phyloP scores from a whole-genome alignment of 2,329 filamentous ascomycete genomes.

The Pseudogymnoascus sp. region DNA sequence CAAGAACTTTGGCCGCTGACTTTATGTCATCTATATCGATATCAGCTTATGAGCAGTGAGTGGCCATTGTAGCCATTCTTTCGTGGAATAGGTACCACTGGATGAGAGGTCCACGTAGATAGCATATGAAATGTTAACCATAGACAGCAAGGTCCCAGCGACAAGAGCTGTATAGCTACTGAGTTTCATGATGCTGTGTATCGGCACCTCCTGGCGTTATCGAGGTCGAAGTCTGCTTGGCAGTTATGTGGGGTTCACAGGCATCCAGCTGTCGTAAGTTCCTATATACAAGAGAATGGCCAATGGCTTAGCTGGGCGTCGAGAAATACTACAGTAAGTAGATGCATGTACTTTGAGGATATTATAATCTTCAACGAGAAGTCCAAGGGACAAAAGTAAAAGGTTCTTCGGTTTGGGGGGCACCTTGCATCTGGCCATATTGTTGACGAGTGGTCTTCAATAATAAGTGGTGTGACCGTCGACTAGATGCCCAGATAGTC shows the following conservation, averaged over 20 bases:
- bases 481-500: not conserved
- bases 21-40: slow-evolving; percentile 28
- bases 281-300: not conserved
- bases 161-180: not conserved
- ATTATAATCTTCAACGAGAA: not conserved
- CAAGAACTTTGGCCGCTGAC: slow-evolving; percentile 27
- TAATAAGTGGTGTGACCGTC: not conserved
- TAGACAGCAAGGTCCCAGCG: not conserved
- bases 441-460: not conserved
- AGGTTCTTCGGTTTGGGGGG: not conserved
- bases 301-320: not conserved
- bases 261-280: not conserved
- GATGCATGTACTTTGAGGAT: not conserved
- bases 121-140: not conserved
- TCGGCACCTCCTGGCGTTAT: not conserved
- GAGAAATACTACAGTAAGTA: not conserved
- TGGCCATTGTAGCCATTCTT: not conserved
- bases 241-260: not conserved
- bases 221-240: not conserved
- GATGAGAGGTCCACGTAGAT: not conserved
- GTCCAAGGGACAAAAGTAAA: not conserved
- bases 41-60: not conserved
- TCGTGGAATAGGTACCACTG: not conserved
- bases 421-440: not conserved
- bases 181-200: not conserved